These are phyloP conservation scores for Gossypium schwendimanii DNA, from an alignment of 441 rosid genomes.

Conservation along the genomic window DNA sequence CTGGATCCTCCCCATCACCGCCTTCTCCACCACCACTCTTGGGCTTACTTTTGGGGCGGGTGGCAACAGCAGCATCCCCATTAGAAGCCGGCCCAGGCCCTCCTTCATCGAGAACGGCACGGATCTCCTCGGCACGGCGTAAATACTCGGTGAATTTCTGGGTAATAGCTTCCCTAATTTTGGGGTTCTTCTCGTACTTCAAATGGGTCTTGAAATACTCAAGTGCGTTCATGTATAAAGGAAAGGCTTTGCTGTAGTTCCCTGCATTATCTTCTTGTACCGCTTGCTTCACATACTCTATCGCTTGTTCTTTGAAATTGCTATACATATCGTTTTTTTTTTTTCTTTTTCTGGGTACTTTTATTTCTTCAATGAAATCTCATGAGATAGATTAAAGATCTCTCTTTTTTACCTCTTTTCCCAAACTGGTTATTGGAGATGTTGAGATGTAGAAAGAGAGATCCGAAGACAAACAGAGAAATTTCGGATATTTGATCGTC, in stretches of 20 bases:
- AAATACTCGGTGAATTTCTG: conserved; percentile 93
- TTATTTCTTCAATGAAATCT: conserved; percentile 8
- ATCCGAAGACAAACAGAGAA: not conserved
- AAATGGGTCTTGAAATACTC: conserved; percentile 97
- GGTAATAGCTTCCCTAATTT: conserved; percentile 84
- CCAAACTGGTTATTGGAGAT: not conserved
- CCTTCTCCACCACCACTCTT: conserved; percentile 69
- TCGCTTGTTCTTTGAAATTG: conserved; percentile 97
- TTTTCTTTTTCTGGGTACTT: not conserved
- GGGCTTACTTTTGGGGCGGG: conserved; percentile 72
- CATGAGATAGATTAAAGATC: conserved; percentile 11
- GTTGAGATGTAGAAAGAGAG: not conserved
- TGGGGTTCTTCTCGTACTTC: conserved; percentile 96
- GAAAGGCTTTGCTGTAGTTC: conserved; percentile 85
- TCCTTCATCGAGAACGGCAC: conserved; percentile 86
- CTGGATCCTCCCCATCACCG: conserved; percentile 76
- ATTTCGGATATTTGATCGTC: not conserved
- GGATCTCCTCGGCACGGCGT: conserved; percentile 98
- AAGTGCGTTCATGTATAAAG: conserved; percentile 89
- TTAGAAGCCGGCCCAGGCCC: conserved; percentile 77
- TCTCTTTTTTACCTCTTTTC: not conserved
- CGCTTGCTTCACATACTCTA: conserved; percentile 95
- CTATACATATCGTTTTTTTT: conserved; percentile 57
- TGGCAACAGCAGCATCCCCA: conserved; percentile 87
- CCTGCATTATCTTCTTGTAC: conserved; percentile 89